These are phyloP conservation scores for Claviceps sp. DNA, from an alignment of 2,329 filamentous ascomycete genomes.

Conservation along the genomic window DNA sequence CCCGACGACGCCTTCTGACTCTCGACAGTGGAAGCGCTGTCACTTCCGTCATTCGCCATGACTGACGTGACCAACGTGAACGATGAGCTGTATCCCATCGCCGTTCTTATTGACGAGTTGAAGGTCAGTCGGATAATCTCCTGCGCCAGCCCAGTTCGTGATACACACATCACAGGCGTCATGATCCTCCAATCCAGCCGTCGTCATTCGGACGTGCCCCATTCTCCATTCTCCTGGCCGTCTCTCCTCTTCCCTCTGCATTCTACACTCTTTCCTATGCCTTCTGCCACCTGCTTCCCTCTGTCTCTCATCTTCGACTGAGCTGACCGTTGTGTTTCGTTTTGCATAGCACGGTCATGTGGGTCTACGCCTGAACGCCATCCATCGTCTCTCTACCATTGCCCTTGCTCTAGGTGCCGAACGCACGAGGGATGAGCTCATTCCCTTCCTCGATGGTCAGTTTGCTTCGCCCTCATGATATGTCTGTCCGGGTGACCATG, in stretches of 20 bases:
- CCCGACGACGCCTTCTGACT: conserved; percentile 3
- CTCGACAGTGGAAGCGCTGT: conserved; percentile 17
- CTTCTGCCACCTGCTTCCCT: background rate
- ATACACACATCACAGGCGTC: background rate
- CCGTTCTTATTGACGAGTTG: conserved; percentile 97
- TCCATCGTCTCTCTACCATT: conserved; percentile 95
- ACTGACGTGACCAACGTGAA: conserved; percentile 78
- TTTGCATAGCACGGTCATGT: conserved; percentile 83
- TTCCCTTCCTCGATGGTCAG: conserved; percentile 97
- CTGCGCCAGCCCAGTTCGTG: background rate
- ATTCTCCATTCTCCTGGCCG: conserved; percentile 5
- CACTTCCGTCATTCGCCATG: conserved; percentile 48
- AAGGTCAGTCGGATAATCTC: conserved; percentile 51
- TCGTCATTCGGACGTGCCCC: background rate
- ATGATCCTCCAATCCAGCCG: conserved; percentile 6
- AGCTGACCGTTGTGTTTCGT: conserved; percentile 13
- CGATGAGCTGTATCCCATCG: conserved; percentile 99
- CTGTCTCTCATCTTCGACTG: conserved; percentile 3
- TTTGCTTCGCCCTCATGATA: conserved; percentile 12
- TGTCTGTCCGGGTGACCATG: conserved; percentile 4
- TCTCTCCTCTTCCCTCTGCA: background rate
- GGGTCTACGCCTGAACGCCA: conserved; percentile 91
- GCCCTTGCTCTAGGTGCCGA: conserved; percentile 90
- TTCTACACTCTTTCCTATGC: background rate
- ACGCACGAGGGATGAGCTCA: conserved; percentile 93